Evolutionary conservation across 179 eudicot genomes (phyloP).

Genomic region (Corrigiola litoralis): DNA sequence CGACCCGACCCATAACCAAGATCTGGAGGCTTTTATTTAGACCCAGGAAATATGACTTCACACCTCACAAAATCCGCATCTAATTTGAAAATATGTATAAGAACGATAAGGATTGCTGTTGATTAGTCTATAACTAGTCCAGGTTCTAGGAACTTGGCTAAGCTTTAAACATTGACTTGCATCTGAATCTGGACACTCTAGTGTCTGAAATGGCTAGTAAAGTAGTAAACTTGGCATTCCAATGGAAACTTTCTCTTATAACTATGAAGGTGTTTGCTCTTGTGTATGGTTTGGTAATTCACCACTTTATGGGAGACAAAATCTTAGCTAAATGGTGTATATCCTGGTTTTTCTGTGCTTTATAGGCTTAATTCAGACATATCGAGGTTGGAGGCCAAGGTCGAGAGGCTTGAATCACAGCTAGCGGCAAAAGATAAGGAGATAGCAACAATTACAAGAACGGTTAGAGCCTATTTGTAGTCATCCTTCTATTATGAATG

Average conservation of each 20-base stretch:
- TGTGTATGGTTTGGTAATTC: neutral
- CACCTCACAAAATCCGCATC: too few relatives aligned
- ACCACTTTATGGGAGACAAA: neutral
- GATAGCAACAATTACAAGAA: slow-evolving; percentile 90
- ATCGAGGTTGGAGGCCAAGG: slow-evolving; percentile 93
- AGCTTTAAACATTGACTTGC: too few relatives aligned
- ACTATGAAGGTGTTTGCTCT: neutral
- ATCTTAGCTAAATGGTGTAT: neutral
- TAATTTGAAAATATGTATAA: too few relatives aligned
- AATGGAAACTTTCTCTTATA: neutral
- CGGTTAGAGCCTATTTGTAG: slow-evolving; percentile 43
- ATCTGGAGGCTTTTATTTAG: too few relatives aligned
- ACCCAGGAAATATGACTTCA: too few relatives aligned
- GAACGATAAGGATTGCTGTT: too few relatives aligned
- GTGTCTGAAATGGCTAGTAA: too few relatives aligned
- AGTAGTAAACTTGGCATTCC: too few relatives aligned
- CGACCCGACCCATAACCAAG: too few relatives aligned
- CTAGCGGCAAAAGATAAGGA: slow-evolving; percentile 84
- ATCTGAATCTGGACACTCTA: too few relatives aligned
- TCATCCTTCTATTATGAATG: neutral
- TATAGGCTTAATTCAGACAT: slow-evolving; percentile 76
- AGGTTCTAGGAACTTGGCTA: too few relatives aligned
- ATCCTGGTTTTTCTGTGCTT: slow-evolving; percentile 15
- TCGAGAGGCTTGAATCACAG: slow-evolving; percentile 89
- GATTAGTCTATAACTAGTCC: too few relatives aligned